These are phyloP conservation scores for Solanum pinnatisectum DNA, from an alignment of 257 asterid species.

Conservation along the genomic window DNA sequence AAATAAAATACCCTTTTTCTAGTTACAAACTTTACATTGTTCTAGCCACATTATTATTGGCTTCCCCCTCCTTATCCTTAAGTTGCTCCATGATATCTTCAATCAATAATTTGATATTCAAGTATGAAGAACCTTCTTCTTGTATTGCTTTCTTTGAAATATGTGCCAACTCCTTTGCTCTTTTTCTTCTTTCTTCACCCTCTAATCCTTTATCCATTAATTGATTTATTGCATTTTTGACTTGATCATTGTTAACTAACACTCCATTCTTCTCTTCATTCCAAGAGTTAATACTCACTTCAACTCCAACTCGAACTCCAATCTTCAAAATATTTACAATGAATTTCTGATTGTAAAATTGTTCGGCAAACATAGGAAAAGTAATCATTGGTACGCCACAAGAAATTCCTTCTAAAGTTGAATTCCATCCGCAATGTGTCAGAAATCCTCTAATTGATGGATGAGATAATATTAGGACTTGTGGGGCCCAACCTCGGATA, in stretches of 20 bases:
- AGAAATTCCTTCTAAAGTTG: constrained; percentile 17
- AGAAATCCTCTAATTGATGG: constrained; percentile 16
- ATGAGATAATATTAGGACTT: constrained; percentile 30
- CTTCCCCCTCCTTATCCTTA: neutral
- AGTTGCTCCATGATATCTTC: constrained; percentile 3
- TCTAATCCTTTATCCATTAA: constrained; percentile 25
- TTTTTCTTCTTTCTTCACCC: constrained; percentile 7
- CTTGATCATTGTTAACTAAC: neutral
- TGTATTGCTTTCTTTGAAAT: constrained; percentile 15
- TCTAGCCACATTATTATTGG: no score
- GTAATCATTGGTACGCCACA: constrained; percentile 20
- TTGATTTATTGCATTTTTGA: neutral
- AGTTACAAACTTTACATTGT: no score
- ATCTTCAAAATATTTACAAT: constrained; percentile 4
- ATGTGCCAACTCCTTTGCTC: constrained; percentile 10
- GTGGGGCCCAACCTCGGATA: constrained; percentile 37
- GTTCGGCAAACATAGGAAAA: constrained; percentile 21
- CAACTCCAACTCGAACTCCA: constrained; percentile 10
- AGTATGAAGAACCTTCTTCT: constrained; percentile 18
- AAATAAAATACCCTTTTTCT: no score
- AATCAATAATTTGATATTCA: constrained; percentile 4
- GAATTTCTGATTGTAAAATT: constrained; percentile 20
- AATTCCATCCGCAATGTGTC: constrained; percentile 44
- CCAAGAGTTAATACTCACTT: neutral
- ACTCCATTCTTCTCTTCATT: constrained; percentile 7